Evolutionary conservation across 805 yeast species (phyloP).

Genomic region (Cyberlindnera mycetangii): DNA sequence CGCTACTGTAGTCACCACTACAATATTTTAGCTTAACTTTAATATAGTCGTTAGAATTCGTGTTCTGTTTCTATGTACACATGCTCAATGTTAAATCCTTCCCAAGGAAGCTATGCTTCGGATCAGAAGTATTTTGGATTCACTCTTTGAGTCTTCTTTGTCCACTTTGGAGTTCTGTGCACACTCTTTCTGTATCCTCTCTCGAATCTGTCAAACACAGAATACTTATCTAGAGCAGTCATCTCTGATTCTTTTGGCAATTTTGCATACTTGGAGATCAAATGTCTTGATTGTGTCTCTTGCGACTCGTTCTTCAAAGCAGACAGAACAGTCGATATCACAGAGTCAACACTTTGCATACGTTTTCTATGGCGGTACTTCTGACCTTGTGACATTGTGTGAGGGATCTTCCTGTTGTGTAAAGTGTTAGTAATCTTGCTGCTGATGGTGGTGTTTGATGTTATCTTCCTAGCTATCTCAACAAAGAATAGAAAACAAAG

Average conservation of each 20-base stretch:
- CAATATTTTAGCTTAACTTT: not conserved
- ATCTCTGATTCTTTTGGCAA: slow-evolving; percentile 82
- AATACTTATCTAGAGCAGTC: slow-evolving; percentile 81
- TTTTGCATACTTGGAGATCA: slow-evolving; percentile 33
- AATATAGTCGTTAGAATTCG: slow-evolving; percentile 3
- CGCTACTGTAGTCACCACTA: not conserved
- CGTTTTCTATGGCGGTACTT: slow-evolving; percentile 84
- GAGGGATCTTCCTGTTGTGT: slow-evolving; percentile 58
- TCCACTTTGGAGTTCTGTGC: slow-evolving; percentile 90
- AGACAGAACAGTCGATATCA: slow-evolving; percentile 59
- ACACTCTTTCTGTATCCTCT: slow-evolving; percentile 83
- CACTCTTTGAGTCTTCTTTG: slow-evolving; percentile 74
- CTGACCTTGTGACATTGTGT: slow-evolving; percentile 75
- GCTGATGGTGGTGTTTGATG: too few species aligned
- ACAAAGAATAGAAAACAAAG: not conserved
- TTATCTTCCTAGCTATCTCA: too few species aligned
- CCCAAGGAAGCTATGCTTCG: too few species aligned
- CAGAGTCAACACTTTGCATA: slow-evolving; percentile 76
- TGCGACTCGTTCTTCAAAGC: slow-evolving; percentile 35
- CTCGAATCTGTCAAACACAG: slow-evolving; percentile 73
- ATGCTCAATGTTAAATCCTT: too few species aligned
- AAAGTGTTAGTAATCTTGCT: slow-evolving; percentile 2
- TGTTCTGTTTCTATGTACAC: slow-evolving; percentile 11
- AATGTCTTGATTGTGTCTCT: slow-evolving; percentile 8
- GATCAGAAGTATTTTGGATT: slow-evolving; percentile 50